Percentiles rank a stretch among this genome's conserved stretches.
Evolutionary conservation across 2,329 filamentous ascomycete species (phyloP).

Genomic region (Blumeriella jaapii): DNA sequence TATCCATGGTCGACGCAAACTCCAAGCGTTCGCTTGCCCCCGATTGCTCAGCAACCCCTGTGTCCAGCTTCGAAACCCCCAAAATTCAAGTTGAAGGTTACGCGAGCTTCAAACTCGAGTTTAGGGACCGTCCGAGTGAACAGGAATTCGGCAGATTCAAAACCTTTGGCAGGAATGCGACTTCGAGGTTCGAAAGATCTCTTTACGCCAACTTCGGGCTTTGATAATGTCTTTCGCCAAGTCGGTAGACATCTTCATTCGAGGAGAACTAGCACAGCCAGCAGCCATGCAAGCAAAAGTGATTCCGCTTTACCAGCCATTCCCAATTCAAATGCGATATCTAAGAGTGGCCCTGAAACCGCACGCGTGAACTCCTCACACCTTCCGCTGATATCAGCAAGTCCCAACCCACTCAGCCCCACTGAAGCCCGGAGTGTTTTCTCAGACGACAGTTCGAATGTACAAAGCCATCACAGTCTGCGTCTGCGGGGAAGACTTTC

Average conservation of each 20-base stretch:
- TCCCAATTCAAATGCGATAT: constrained; percentile 3
- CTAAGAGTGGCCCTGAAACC: background rate
- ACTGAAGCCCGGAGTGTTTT: constrained; percentile 28
- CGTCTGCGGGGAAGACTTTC: constrained; percentile 22
- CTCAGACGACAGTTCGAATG: constrained; percentile 29
- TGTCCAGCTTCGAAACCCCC: constrained; percentile 10
- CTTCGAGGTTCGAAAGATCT: constrained; percentile 23
- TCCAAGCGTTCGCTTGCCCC: constrained; percentile 5
- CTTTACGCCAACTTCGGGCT: constrained; percentile 22
- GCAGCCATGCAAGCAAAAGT: constrained; percentile 7
- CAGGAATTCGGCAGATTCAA: constrained; percentile 14
- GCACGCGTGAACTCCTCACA: background rate
- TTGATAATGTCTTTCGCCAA: constrained; percentile 25
- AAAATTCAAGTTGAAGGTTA: constrained; percentile 24
- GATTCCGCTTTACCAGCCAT: constrained; percentile 1
- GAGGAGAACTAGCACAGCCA: constrained; percentile 17
- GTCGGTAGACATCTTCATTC: constrained; percentile 22
- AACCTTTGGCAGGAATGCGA: constrained; percentile 17
- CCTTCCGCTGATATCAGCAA: constrained; percentile 6
- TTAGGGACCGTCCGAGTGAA: constrained; percentile 24
- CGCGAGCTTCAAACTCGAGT: constrained; percentile 21
- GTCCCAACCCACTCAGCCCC: constrained; percentile 13
- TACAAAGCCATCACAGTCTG: constrained; percentile 14
- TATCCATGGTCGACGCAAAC: constrained; percentile 16
- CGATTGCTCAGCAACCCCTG: constrained; percentile 4